Conservation (phyloP, 169 alveolate species). For the Eimeria zaria region DNA sequence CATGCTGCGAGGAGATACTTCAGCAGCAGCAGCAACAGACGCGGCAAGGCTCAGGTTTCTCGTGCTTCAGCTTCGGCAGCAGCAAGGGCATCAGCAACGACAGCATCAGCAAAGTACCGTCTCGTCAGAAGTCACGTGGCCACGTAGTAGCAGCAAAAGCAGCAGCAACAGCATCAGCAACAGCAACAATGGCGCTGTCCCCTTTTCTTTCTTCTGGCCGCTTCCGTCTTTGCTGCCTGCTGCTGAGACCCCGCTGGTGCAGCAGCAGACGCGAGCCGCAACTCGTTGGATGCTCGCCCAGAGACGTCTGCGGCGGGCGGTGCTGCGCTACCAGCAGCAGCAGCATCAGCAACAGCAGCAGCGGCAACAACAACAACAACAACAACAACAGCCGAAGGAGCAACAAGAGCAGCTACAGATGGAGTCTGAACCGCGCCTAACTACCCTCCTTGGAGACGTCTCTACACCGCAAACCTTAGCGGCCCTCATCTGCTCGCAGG, state of each 20-base stretch:
- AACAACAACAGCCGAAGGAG: no score
- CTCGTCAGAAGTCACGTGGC: neutral
- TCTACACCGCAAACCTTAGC: no score
- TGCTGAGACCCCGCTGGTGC: no score
- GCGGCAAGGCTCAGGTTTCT: slow-evolving; percentile 28
- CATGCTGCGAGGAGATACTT: slow-evolving; percentile 22
- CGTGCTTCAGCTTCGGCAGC: slow-evolving; percentile 27
- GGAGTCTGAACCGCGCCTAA: no score
- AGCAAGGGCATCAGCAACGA: neutral
- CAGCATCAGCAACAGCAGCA: no score
- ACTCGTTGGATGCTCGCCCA: no score
- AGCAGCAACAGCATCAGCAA: slow-evolving; percentile 27
- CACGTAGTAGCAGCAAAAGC: neutral
- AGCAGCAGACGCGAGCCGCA: slow-evolving; percentile 44
- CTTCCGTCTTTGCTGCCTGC: slow-evolving; percentile 24
- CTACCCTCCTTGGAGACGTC: no score
- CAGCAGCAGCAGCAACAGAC: slow-evolving; percentile 71
- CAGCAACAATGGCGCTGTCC: slow-evolving; percentile 41
- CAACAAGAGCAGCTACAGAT: no score
- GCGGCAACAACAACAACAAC: no score
- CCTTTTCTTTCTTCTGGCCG: slow-evolving; percentile 67
- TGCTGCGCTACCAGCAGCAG: no score
- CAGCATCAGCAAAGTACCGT: neutral
- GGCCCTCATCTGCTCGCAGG: no score
- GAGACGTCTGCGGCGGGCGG: no score